Evolutionary conservation across 371 early-diverging fungal genomes (phyloP).

Genomic region (Parasitella parasitica): DNA sequence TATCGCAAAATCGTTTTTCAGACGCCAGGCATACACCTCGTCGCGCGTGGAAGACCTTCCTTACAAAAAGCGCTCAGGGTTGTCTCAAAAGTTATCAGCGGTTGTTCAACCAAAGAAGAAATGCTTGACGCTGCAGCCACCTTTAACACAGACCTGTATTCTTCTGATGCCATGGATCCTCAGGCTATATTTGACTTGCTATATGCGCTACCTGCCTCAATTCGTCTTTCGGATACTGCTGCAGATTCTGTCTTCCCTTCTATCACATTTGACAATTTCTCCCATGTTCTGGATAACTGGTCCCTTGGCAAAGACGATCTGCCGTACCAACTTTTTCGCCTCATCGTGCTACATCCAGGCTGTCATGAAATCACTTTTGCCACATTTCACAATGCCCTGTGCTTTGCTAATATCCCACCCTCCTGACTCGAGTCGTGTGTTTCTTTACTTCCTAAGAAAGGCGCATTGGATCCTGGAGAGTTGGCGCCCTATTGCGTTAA

Average conservation of each 20-base stretch:
- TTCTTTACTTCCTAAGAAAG: slow-evolving; percentile 4
- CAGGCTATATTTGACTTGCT: not conserved
- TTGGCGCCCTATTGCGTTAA: slow-evolving; percentile 1
- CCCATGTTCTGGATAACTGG: not conserved
- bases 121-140: not conserved
- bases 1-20: not conserved
- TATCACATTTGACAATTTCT: not conserved
- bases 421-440: slow-evolving; percentile 1
- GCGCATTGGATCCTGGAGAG: slow-evolving; percentile 1
- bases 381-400: not conserved
- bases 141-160: slow-evolving; percentile 4
- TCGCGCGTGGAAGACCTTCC: not conserved
- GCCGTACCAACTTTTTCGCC: slow-evolving; percentile 4
- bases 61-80: not conserved
- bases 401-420: not conserved
- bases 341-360: slow-evolving; percentile 7
- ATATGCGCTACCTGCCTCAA: not conserved
- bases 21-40: not conserved
- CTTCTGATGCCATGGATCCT: not conserved
- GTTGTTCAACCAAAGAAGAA: not conserved
- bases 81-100: not conserved
- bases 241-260: not conserved
- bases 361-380: not conserved
- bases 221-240: not conserved
- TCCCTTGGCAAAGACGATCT: slow-evolving; percentile 18